Evolutionary conservation across 805 yeast species (phyloP).

Genomic region (Candida sithepensis): DNA sequence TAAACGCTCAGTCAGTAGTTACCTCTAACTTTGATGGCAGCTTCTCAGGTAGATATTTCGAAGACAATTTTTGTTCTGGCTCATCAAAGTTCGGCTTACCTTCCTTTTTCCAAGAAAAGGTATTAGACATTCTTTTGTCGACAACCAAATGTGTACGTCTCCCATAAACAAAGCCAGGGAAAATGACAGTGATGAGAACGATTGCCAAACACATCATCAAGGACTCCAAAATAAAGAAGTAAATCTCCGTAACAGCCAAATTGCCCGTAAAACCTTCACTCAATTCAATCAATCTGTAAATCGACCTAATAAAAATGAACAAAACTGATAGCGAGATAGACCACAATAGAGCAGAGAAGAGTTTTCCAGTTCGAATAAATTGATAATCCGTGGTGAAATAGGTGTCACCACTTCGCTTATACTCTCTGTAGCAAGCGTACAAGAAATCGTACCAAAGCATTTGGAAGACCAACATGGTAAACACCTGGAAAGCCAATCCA

Average conservation of each 20-base stretch:
- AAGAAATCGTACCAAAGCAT: slow-evolving; percentile 46
- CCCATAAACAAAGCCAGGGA: slow-evolving; percentile 63
- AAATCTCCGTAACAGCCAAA: slow-evolving; percentile 57
- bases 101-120: slow-evolving; percentile 4
- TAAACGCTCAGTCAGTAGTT: too few relatives aligned
- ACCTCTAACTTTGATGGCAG: too few relatives aligned
- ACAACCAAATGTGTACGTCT: slow-evolving; percentile 12
- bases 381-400: slow-evolving; percentile 35
- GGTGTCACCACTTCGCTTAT: slow-evolving; percentile 25
- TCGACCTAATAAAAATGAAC: slow-evolving; percentile 61
- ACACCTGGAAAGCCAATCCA: slow-evolving; percentile 76
- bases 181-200: slow-evolving; percentile 45
- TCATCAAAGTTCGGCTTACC: not conserved
- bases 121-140: slow-evolving; percentile 10
- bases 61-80: too few relatives aligned
- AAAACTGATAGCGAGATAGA: slow-evolving; percentile 46
- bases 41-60: too few relatives aligned
- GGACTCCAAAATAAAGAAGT: slow-evolving; percentile 58
- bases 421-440: slow-evolving; percentile 32
- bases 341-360: slow-evolving; percentile 42
- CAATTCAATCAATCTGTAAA: slow-evolving; percentile 71
- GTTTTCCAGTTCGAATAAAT: slow-evolving; percentile 31
- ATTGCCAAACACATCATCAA: slow-evolving; percentile 54
- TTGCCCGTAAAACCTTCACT: slow-evolving; percentile 69
- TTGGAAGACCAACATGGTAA: slow-evolving; percentile 61